Base-by-base conservation (phyloP, 2,329 filamentous ascomycete species). In the Domatiomyces catenatus region DNA sequence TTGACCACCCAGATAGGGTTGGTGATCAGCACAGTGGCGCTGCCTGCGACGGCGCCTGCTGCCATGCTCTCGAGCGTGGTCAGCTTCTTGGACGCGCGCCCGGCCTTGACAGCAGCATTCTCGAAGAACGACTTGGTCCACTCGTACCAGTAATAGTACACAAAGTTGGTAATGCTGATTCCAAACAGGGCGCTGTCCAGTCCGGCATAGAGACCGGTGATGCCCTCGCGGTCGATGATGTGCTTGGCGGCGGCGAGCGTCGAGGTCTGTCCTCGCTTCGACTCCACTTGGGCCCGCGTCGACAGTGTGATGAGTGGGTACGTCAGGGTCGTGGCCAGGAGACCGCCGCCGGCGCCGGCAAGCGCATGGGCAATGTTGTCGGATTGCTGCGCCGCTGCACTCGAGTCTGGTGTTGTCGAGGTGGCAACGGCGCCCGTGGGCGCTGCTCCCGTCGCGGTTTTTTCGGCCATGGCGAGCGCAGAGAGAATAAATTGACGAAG, bases 81-180 rank as follows among this genome's bases (percentile, higher is more conserved):
- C 65, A 98, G 82, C 66, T 88, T 89, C 69, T 80, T 83, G 55
- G 77, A 81, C 51, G 81, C 77, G 56, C 86, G 81, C 32, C 84
- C 85, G 50, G 84, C 74, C 61, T 79, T 81, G 52, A 75, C 67
- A 45, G 88, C 87, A 8, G 87, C 85, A 57, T 76, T 71, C 57
- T 72, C 87, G 71, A 96, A 95, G 65, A 84, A 84, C 48, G 83
- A 76, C 52, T 89, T 82, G 56, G 88, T 92, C 86, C 87, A 98
- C 72, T 98, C 92, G 70, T 96, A 98, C 90, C 79, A 98, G 75
- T 96, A 98, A 73, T 98, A 98, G 76, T 98, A 98, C 46, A 98
- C 90, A 66, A 98, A 98, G 74, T 98, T 98, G 61, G 92, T 98
- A 60, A 98, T 83, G 68, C 85, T 92, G 73, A 98, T 96, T 66